phyloP scores from a whole-genome alignment of 306 rosid genomes.

The Sophora flavescens region DNA sequence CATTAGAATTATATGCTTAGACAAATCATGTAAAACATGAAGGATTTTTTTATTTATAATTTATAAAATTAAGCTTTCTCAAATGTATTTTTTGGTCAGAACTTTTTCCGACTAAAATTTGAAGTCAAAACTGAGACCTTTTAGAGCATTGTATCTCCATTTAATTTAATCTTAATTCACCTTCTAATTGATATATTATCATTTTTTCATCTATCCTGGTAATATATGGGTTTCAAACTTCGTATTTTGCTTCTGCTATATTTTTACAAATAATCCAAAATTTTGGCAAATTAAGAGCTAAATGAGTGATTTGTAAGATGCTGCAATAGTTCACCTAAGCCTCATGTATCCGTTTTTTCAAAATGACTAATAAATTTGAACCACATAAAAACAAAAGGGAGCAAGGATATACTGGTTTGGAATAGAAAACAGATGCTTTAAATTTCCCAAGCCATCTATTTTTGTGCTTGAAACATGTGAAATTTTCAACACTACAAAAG shows the following conservation, averaged over 20 bases:
- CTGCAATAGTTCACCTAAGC: not conserved
- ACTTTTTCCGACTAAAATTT: not conserved
- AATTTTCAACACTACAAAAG: not conserved
- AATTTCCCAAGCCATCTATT: not conserved
- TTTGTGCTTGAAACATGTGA: slow-evolving; percentile 35
- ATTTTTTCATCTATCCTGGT: not conserved
- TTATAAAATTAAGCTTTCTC: slow-evolving; percentile 12
- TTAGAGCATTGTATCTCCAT: not conserved
- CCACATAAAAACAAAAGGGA: not conserved
- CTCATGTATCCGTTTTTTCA: not conserved
- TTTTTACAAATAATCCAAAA: slow-evolving; percentile 16
- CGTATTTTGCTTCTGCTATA: slow-evolving; percentile 20
- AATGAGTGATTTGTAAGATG: not conserved
- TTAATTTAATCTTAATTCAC: not conserved
- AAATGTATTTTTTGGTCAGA: slow-evolving; percentile 3
- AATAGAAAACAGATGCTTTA: slow-evolving; percentile 36
- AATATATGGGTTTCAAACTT: not conserved
- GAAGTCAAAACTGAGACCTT: slow-evolving; percentile 2
- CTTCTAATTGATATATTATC: not conserved
- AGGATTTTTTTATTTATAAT: not conserved
- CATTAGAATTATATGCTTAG: slow-evolving; percentile 40
- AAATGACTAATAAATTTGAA: slow-evolving; percentile 33
- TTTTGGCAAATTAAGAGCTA: not conserved
- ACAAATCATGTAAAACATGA: slow-evolving; percentile 33
- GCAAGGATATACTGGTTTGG: slow-evolving; percentile 6